These are phyloP conservation scores for Epithemia pelagica DNA, from an alignment of 108 stramenopile species.

Conservation along the genomic window DNA sequence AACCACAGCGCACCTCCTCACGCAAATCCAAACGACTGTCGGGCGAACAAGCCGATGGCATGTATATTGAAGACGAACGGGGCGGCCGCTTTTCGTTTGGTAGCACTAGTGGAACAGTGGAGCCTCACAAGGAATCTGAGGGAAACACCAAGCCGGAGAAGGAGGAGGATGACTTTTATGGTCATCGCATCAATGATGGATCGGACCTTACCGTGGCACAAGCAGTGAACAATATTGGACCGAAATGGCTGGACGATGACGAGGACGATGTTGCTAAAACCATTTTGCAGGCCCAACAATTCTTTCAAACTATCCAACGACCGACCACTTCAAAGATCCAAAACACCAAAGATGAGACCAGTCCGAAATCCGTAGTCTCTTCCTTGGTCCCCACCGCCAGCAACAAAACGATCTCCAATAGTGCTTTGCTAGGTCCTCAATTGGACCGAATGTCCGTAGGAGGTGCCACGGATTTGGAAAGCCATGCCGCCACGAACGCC, in stretches of 20 bases:
- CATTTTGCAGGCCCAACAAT: conserved; percentile 22
- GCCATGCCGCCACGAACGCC: conserved; percentile 29
- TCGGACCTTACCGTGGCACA: conserved; percentile 41
- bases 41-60: conserved; percentile 29
- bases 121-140: too few species aligned
- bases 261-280: background rate
- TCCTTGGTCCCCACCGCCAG: conserved; percentile 17
- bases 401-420: background rate
- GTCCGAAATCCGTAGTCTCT: background rate
- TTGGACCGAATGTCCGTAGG: conserved; percentile 36
- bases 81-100: conserved; percentile 19
- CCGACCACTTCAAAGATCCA: conserved; percentile 19
- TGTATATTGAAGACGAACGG: conserved; percentile 38
- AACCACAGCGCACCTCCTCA: background rate
- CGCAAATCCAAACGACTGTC: conserved; percentile 48
- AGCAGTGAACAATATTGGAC: conserved; percentile 41
- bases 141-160: background rate
- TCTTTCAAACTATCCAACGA: background rate
- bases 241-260: conserved; percentile 50
- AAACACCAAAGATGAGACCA: background rate
- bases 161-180: conserved; percentile 24
- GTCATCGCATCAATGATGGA: conserved; percentile 68
- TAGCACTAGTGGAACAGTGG: background rate
- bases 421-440: background rate
- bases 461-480: conserved; percentile 27